These are phyloP conservation scores for Kodamaea alishanica DNA, from an alignment of 1,139 yeast genomes.

Conservation along the genomic window DNA sequence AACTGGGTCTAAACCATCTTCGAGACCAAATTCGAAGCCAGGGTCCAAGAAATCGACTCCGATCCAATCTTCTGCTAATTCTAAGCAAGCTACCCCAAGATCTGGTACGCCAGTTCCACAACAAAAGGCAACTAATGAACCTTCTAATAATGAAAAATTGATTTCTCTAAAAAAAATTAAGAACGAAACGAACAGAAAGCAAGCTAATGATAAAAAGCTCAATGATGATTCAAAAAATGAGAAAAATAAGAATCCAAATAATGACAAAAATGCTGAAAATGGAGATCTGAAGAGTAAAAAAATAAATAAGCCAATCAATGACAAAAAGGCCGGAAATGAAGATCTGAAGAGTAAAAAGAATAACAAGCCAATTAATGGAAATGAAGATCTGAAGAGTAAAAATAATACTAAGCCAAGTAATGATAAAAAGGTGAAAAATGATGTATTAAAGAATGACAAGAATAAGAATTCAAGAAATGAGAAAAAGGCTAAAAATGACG, in stretches of 20 bases:
- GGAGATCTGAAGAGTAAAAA: too few species aligned
- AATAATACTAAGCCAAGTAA: not conserved
- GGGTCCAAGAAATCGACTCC: not conserved
- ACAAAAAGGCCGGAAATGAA: too few species aligned
- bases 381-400: not conserved
- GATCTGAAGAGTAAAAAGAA: too few species aligned
- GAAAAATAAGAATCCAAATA: not conserved
- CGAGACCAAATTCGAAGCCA: not conserved
- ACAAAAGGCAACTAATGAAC: not conserved
- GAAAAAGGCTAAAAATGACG: not conserved
- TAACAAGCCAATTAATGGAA: too few species aligned
- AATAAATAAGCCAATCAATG: too few species aligned
- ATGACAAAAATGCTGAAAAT: too few species aligned
- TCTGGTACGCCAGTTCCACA: conserved; percentile 5
- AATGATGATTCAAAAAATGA: not conserved
- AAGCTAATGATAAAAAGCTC: conserved; percentile 1
- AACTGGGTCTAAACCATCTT: not conserved
- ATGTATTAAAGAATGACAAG: not conserved
- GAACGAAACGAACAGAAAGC: not conserved
- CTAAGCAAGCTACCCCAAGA: conserved; percentile 5
- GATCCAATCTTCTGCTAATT: not conserved
- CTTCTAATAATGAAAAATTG: not conserved
- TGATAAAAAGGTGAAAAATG: too few species aligned
- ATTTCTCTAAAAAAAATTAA: not conserved
- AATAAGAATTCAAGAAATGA: not conserved